Conservation (phyloP, 768 basidiomycete species). For the Phlebiopsis gigantea region DNA sequence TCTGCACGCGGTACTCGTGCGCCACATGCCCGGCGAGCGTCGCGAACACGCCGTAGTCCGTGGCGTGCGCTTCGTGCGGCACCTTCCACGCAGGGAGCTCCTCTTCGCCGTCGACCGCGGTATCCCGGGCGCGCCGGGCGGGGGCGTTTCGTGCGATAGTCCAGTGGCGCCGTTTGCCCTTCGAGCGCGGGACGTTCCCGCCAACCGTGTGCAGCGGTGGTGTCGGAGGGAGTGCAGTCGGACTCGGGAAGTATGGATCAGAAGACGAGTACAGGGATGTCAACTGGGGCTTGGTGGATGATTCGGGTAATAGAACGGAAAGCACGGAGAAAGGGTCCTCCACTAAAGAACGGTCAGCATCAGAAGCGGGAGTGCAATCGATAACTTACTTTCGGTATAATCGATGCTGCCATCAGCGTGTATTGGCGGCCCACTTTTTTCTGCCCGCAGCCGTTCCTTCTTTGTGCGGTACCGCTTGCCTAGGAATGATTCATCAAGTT, state of each 20-base stretch:
- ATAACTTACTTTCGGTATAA: constrained; percentile 57
- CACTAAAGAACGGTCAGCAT: constrained; percentile 36
- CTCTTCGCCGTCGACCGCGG: constrained; percentile 47
- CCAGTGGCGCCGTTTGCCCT: constrained; percentile 53
- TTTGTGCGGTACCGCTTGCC: constrained; percentile 79
- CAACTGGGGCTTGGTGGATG: constrained; percentile 48
- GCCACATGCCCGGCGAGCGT: constrained; percentile 39
- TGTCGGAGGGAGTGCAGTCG: constrained; percentile 23
- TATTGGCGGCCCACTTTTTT: constrained; percentile 69
- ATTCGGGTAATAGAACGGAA: constrained; percentile 56
- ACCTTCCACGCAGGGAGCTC: constrained; percentile 40
- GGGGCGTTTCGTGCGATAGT: constrained; percentile 46
- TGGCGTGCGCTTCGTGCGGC: constrained; percentile 42
- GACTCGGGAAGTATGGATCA: constrained; percentile 22
- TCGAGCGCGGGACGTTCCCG: neutral
- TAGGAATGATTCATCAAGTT: constrained; percentile 19
- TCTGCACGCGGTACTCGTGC: constrained; percentile 13
- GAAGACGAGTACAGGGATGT: constrained; percentile 49
- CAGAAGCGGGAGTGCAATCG: neutral
- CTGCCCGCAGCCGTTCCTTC: constrained; percentile 73
- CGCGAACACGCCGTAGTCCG: constrained; percentile 62
- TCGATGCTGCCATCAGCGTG: constrained; percentile 75
- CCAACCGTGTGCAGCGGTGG: constrained; percentile 9
- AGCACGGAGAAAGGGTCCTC: constrained; percentile 75
- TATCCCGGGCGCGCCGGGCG: constrained; percentile 40